A percentile compares a stretch with the other conserved stretches of the same genome.
phyloP scores from a whole-genome alignment of 257 asterid genomes.

The Cinchona pubescens region DNA sequence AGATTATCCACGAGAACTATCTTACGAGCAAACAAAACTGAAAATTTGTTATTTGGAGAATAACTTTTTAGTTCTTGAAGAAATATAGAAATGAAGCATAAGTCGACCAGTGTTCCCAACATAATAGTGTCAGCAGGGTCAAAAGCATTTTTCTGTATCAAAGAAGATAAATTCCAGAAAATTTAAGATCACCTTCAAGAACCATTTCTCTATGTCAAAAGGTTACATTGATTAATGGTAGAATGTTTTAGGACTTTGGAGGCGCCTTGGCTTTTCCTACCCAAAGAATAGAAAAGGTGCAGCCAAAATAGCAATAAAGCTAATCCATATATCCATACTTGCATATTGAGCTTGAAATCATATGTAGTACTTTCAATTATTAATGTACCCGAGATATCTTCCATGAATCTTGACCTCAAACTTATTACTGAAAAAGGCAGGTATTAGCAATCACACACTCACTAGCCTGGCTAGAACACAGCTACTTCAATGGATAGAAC shows the following conservation, averaged over 20 bases:
- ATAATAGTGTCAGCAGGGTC: neutral
- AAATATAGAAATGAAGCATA: constrained; percentile 3
- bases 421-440: neutral
- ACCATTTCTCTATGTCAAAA: neutral
- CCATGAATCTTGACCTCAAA: neutral
- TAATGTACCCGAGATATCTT: neutral
- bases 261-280: neutral
- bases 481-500: neutral
- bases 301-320: neutral
- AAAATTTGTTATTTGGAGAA: neutral
- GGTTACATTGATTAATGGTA: neutral
- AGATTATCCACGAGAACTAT: neutral
- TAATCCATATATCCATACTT: neutral
- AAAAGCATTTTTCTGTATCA: neutral
- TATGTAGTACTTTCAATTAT: neutral
- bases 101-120: neutral
- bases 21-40: neutral
- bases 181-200: constrained; percentile 6
- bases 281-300: neutral
- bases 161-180: neutral
- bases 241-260: neutral
- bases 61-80: neutral
- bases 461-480: neutral
- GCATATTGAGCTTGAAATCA: neutral
- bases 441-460: neutral